Conservation (phyloP, 257 asterid genomes). For the Hygrophila difformis region DNA sequence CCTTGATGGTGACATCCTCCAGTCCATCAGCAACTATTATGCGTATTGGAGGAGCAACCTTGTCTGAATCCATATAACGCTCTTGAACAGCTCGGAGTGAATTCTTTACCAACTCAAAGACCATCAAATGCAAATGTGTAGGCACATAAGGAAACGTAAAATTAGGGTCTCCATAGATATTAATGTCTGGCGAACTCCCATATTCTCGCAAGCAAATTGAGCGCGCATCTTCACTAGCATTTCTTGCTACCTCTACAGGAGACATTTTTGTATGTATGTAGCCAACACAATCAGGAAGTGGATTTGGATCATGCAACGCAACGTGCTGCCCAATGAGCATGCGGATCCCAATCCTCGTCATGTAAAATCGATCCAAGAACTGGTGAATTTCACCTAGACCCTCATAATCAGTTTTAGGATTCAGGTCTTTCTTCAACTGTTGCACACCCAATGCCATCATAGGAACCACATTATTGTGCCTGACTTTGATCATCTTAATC, state of each 20-base stretch:
- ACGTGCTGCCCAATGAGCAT: constrained; percentile 95
- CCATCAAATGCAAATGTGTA: constrained; percentile 91
- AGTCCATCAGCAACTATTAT: constrained; percentile 92
- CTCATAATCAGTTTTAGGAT: constrained; percentile 40
- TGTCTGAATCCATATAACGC: constrained; percentile 64
- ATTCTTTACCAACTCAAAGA: constrained; percentile 90
- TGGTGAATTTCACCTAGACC: constrained; percentile 76
- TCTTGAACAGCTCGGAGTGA: constrained; percentile 97
- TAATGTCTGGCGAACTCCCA: constrained; percentile 80
- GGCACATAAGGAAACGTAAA: constrained; percentile 96
- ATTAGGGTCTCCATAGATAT: constrained; percentile 76
- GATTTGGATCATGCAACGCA: constrained; percentile 86
- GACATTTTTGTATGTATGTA: constrained; percentile 94
- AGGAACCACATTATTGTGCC: constrained; percentile 94
- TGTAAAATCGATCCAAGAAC: constrained; percentile 82
- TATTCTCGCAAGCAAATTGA: constrained; percentile 69
- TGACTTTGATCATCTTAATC: constrained; percentile 87
- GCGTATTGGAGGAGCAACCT: constrained; percentile 77
- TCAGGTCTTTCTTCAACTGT: constrained; percentile 70
- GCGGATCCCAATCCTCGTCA: constrained; percentile 94
- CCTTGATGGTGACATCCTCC: constrained; percentile 96
- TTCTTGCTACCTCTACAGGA: constrained; percentile 69
- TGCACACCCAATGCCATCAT: constrained; percentile 98
- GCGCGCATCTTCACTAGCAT: constrained; percentile 89
- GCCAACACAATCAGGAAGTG: constrained; percentile 77